A percentile compares a stretch with the other conserved stretches of the same genome.
Conservation (phyloP, 169 alveolate genomes). For the Cryptosporidium sp. region DNA sequence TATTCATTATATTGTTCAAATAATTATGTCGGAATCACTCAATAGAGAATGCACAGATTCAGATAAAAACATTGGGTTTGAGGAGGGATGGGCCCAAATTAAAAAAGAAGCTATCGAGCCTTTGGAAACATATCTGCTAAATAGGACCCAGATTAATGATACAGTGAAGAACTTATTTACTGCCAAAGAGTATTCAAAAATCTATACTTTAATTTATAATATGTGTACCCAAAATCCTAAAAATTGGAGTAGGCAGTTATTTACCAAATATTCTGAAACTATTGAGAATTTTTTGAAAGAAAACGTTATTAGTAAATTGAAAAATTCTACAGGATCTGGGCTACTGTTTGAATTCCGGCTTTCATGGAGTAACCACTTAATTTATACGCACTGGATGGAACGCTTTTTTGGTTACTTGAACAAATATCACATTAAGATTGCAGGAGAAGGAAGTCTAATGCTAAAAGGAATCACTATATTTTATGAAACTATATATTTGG, state of each 20-base stretch:
- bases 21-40: background rate
- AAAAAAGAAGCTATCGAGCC: conserved; percentile 69
- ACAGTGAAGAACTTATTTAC: conserved; percentile 74
- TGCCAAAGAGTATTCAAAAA: conserved; percentile 78
- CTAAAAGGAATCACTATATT: conserved; percentile 57
- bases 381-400: conserved; percentile 84
- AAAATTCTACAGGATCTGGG: conserved; percentile 11
- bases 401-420: conserved; percentile 85
- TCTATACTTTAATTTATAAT: conserved; percentile 79
- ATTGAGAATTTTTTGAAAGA: conserved; percentile 52
- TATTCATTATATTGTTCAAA: background rate
- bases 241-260: conserved; percentile 63
- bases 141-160: conserved; percentile 56
- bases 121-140: conserved; percentile 37
- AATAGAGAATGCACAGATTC: background rate
- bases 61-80: conserved; percentile 43
- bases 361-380: conserved; percentile 84
- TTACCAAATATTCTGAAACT: conserved; percentile 56
- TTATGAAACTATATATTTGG: conserved; percentile 33
- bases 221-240: conserved; percentile 80
- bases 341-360: conserved; percentile 78
- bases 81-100: conserved; percentile 76
- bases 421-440: conserved; percentile 76
- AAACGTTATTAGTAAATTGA: conserved; percentile 8
- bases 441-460: conserved; percentile 60